Conservation (phyloP, 208 protist species). For the Kentomonas sorsogonicus region DNA sequence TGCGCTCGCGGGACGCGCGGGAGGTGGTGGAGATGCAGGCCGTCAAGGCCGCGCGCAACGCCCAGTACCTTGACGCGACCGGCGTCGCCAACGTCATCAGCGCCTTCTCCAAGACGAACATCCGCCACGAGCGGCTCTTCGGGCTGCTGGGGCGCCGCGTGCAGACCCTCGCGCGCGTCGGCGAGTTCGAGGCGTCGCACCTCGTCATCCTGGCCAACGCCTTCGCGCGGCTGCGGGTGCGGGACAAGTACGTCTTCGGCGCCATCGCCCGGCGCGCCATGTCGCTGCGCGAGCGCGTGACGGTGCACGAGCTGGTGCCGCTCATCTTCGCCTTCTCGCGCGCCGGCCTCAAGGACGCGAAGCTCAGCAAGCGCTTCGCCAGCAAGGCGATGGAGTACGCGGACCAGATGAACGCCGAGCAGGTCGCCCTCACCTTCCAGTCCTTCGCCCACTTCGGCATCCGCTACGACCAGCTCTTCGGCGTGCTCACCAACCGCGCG, state of each 20-base stretch:
- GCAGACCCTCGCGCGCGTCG: conserved; percentile 81
- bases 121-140: conserved; percentile 83
- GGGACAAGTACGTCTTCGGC: conserved; percentile 76
- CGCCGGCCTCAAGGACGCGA: conserved; percentile 77
- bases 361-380: conserved; percentile 87
- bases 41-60: conserved; percentile 77
- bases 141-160: conserved; percentile 74
- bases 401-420: conserved; percentile 88
- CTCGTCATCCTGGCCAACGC: conserved; percentile 82
- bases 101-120: conserved; percentile 85
- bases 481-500: conserved; percentile 88
- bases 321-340: conserved; percentile 84
- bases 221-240: conserved; percentile 74
- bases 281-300: conserved; percentile 86
- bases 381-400: conserved; percentile 90
- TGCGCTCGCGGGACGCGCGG: conserved; percentile 86
- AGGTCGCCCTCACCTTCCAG: conserved; percentile 85
- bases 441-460: conserved; percentile 88
- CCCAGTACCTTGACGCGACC: conserved; percentile 83
- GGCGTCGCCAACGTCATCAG: conserved; percentile 83
- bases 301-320: conserved; percentile 84
- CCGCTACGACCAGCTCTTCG: conserved; percentile 90
- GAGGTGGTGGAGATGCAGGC: conserved; percentile 91
- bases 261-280: conserved; percentile 80
- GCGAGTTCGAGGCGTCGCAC: conserved; percentile 86